Evolutionary conservation across 306 rosid species (phyloP), one percentile per base, ranked within the genome.

Genomic region (Cucurbita pepo): DNA sequence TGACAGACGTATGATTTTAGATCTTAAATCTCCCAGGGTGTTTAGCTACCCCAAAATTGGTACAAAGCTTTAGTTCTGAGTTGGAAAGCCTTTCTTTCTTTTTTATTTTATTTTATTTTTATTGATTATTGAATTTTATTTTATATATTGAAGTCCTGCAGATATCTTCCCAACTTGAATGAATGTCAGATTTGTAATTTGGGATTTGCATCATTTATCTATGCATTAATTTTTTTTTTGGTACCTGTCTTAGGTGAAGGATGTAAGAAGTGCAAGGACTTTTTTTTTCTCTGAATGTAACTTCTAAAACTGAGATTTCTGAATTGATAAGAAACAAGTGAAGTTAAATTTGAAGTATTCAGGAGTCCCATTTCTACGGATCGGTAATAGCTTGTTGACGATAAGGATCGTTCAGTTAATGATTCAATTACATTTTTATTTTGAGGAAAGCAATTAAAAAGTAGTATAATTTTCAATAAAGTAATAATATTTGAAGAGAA

Each of bases 1-100:
- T 91, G 75, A 89, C 99, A 45, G 99, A 95, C 83, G 88, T 88
- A 56, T 95, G 80, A 89, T 57, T 80, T 8, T 15, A 16, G 18
- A 22, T 54, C 71, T 56, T 76, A 63, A 44, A 56, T 72, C 59
- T 11, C 64, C 57, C 69, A 53, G 56, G 73, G 43, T 21, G 56
- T 13, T 48, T 67, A 67, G 73, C 22, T 67, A 47, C 22, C 43
- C 57, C 1, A 10, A 36, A 71, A 38, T 45, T 72, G 71, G 58
- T 69, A 69, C 45, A 69, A 51, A 69, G 30, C 14, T 30, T 69
- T 69, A 50, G 74, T 30, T 69, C 14, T 22, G 56, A 47, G n/a
- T 69, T 48, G 74, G 58, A 67, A 3, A 66, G 13, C 4, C 51
- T 30, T 37, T 69, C 9, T 19, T 48, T n/a, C 0, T 25, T 1